These are phyloP conservation scores for Pleurotus cornucopiae DNA, from an alignment of 768 basidiomycete species.

Conservation along the genomic window DNA sequence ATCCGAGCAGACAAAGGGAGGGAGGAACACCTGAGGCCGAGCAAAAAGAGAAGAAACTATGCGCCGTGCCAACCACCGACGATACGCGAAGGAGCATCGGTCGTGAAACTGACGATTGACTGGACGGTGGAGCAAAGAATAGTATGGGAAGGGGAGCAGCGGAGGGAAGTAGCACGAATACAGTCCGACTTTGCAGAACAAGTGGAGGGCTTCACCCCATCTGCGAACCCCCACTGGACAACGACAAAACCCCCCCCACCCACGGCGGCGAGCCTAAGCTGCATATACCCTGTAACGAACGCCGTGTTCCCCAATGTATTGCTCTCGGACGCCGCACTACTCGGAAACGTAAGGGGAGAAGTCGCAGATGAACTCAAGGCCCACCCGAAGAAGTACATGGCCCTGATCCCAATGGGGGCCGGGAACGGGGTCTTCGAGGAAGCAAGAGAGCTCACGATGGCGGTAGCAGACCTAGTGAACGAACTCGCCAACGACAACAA, in stretches of 20 bases:
- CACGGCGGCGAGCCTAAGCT: background rate
- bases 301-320: background rate
- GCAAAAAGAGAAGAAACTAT: no score
- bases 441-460: background rate
- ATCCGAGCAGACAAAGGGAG: no score
- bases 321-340: background rate
- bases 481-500: background rate
- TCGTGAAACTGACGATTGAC: background rate
- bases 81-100: background rate
- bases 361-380: background rate
- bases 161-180: background rate
- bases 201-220: no score
- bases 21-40: no score
- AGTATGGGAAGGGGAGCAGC: background rate
- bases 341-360: background rate
- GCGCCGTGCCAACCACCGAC: no score
- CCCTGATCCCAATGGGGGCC: background rate
- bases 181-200: no score
- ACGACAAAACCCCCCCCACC: background rate
- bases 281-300: no score
- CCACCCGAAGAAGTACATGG: background rate
- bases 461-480: background rate
- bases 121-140: background rate
- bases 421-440: background rate
- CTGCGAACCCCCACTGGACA: background rate